Percentiles rank a stretch among this genome's conserved stretches.
Evolutionary conservation across 306 rosid genomes (phyloP).

Genomic region (Dryas octopetala): DNA sequence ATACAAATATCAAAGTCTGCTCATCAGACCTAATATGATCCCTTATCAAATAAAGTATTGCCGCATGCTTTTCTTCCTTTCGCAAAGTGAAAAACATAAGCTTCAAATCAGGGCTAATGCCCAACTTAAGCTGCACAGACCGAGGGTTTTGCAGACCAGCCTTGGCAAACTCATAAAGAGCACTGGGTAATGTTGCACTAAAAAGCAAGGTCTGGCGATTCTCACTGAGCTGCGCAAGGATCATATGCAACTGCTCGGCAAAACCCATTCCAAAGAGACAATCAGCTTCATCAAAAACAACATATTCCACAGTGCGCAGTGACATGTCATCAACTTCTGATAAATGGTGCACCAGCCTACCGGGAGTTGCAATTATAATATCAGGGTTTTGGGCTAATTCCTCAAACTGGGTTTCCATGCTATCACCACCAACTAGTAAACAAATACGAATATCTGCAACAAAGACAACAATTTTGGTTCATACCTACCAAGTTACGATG

Average conservation of each 20-base stretch:
- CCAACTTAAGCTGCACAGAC: constrained; percentile 79
- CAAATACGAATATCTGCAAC: constrained; percentile 75
- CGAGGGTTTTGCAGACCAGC: constrained; percentile 91
- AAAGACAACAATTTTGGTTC: not conserved
- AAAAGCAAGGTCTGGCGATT: constrained; percentile 89
- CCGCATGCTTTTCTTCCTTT: constrained; percentile 79
- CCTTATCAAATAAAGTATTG: constrained; percentile 72
- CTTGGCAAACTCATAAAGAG: constrained; percentile 97
- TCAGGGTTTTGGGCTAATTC: constrained; percentile 84
- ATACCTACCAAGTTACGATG: not conserved
- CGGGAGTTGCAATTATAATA: constrained; percentile 90
- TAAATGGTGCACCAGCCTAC: constrained; percentile 94
- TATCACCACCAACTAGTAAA: constrained; percentile 93
- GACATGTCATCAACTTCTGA: constrained; percentile 90
- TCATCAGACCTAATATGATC: constrained; percentile 68
- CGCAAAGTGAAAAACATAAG: constrained; percentile 69
- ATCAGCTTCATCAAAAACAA: constrained; percentile 93
- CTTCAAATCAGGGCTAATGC: constrained; percentile 90
- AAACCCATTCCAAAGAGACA: constrained; percentile 85
- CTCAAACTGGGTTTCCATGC: constrained; percentile 90
- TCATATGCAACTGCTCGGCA: constrained; percentile 79
- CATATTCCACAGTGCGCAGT: constrained; percentile 77
- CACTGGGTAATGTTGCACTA: constrained; percentile 89
- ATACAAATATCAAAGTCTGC: constrained; percentile 83
- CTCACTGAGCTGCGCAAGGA: constrained; percentile 75